Evolutionary conservation across 495 filamentous ascomycete genomes (phyloP).

Genomic region (Neurospora discreta): DNA sequence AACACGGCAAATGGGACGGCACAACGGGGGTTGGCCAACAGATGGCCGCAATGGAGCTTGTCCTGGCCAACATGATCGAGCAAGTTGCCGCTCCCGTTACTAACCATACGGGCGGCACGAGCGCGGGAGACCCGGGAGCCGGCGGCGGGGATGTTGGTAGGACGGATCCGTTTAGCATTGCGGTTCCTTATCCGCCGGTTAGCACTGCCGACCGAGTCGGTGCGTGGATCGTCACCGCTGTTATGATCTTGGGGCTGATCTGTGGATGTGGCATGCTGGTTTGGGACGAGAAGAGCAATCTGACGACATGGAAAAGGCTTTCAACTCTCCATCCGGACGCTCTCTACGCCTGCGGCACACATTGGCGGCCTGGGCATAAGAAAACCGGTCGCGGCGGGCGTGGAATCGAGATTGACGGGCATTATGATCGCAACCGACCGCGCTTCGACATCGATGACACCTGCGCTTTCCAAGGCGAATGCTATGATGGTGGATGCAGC

Average conservation of each 20-base stretch:
- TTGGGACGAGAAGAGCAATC: constrained; percentile 16
- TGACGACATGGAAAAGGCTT: constrained; percentile 1
- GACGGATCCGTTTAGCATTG: constrained; percentile 9
- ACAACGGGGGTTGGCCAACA: constrained; percentile 55
- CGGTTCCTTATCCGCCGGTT: constrained; percentile 22
- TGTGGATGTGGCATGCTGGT: constrained; percentile 25
- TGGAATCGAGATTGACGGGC: neutral
- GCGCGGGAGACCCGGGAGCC: constrained; percentile 58
- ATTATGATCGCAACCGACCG: neutral
- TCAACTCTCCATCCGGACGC: neutral
- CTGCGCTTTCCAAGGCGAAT: neutral
- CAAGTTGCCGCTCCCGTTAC: constrained; percentile 44
- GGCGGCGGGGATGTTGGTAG: constrained; percentile 37
- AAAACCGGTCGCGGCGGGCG: neutral
- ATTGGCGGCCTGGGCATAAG: neutral
- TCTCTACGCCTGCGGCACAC: neutral
- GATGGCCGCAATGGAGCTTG: constrained; percentile 57
- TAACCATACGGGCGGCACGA: constrained; percentile 59
- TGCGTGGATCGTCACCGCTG: constrained; percentile 47
- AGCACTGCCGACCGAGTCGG: constrained; percentile 46
- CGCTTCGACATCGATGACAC: neutral
- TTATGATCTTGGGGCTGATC: constrained; percentile 24
- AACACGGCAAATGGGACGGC: constrained; percentile 41
- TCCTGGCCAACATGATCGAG: constrained; percentile 49
- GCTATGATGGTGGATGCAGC: neutral